phyloP scores from a whole-genome alignment of 176 grass and related monocot genomes.

The Elaeis guineensis region DNA sequence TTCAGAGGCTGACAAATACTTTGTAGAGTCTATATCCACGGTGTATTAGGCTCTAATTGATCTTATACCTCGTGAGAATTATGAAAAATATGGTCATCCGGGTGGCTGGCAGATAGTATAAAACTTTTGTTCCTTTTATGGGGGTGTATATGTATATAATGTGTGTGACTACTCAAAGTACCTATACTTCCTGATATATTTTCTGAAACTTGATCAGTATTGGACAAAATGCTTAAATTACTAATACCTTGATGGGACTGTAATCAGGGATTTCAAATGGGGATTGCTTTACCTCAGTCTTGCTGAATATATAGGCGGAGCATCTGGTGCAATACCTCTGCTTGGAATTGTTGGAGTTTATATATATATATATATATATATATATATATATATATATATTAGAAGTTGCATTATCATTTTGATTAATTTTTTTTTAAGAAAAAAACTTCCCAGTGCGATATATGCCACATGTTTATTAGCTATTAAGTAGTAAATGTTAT shows the following conservation, averaged over 20 bases:
- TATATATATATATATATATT: no score
- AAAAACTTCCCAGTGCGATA: no score
- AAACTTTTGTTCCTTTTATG: background rate
- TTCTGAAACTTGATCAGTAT: background rate
- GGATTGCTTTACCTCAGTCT: slow-evolving; percentile 88
- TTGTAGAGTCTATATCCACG: slow-evolving; percentile 97
- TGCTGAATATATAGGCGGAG: slow-evolving; percentile 85
- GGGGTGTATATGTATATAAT: slow-evolving; percentile 4
- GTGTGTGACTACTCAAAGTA: slow-evolving; percentile 8
- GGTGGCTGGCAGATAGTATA: slow-evolving; percentile 90
- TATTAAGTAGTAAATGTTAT: no score
- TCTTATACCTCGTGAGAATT: slow-evolving; percentile 91
- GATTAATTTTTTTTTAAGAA: no score
- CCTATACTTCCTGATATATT: background rate
- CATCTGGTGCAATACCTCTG: slow-evolving; percentile 87
- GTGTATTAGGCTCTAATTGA: slow-evolving; percentile 94
- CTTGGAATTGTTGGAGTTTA: slow-evolving; percentile 85
- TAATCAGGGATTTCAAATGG: slow-evolving; percentile 91
- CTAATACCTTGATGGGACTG: background rate
- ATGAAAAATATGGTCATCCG: slow-evolving; percentile 98
- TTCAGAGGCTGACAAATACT: slow-evolving; percentile 95
- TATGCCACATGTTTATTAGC: no score
- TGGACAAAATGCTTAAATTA: background rate
- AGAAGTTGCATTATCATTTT: no score
- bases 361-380: no score